A percentile compares a stretch with the other conserved stretches of the same genome.
These are phyloP conservation scores for Citrus inodora DNA, from an alignment of 345 rosid species.

Conservation along the genomic window DNA sequence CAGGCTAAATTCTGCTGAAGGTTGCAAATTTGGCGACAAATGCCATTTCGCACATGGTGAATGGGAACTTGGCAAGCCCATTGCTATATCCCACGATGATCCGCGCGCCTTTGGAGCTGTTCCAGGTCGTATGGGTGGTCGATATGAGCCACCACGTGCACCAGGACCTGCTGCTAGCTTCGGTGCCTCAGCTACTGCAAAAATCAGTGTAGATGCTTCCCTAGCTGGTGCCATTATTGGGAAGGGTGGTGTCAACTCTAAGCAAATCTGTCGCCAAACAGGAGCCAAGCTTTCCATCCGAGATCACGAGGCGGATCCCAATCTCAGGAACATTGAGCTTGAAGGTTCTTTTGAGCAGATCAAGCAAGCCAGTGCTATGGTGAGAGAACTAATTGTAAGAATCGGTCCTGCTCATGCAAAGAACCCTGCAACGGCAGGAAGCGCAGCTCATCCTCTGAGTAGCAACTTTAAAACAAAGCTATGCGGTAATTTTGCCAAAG, in stretches of 20 bases:
- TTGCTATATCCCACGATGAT: constrained; percentile 45
- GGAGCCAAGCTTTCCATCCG: constrained; percentile 70
- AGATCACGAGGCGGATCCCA: constrained; percentile 70
- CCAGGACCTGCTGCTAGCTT: constrained; percentile 57
- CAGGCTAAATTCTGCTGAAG: constrained; percentile 53
- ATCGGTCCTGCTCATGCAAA: constrained; percentile 36
- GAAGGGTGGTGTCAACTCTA: constrained; percentile 74
- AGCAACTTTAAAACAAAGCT: constrained; percentile 89
- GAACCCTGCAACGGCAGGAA: constrained; percentile 34
- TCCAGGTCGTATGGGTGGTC: constrained; percentile 43
- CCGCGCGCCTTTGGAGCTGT: constrained; percentile 39
- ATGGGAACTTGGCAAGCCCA: constrained; percentile 63
- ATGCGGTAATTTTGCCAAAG: constrained; percentile 74
- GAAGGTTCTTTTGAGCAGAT: constrained; percentile 91
- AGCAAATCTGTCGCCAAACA: constrained; percentile 74
- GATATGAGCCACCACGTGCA: constrained; percentile 34
- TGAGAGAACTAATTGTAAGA: constrained; percentile 60
- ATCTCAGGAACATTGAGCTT: constrained; percentile 65
- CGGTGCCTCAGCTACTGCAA: constrained; percentile 82
- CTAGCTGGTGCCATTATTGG: constrained; percentile 87
- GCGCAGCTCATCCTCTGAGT: constrained; percentile 36
- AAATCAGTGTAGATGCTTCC: constrained; percentile 80
- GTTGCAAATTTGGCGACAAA: constrained; percentile 74
- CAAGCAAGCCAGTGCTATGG: constrained; percentile 76
- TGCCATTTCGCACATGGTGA: constrained; percentile 78